Conservation (phyloP, 208 protist genomes). For the Crithidia brevicula region DNA sequence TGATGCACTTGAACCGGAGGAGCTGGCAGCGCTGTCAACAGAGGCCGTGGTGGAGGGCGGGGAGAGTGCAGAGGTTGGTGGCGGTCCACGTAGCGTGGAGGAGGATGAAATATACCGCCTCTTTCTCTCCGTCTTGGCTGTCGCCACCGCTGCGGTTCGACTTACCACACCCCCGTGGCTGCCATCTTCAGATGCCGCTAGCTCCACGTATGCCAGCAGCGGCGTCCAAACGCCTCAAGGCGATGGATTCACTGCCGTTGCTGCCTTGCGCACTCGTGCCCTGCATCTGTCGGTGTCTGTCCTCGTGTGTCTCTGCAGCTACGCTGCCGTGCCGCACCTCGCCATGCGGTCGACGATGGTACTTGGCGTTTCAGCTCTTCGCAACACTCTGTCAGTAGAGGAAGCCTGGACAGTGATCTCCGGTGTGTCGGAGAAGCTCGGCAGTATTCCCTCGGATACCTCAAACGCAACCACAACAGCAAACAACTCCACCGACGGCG, state of each 20-base stretch:
- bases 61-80: no score
- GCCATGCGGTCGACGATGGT: slow-evolving; percentile 17
- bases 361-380: background rate
- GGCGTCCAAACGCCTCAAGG: no score
- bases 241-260: background rate
- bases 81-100: background rate
- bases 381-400: slow-evolving; percentile 2
- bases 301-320: slow-evolving; percentile 21
- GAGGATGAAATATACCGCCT: slow-evolving; percentile 28
- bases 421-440: slow-evolving; percentile 4
- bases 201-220: no score
- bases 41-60: no score
- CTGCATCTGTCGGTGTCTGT: slow-evolving; percentile 12
- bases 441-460: background rate
- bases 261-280: slow-evolving; percentile 12
- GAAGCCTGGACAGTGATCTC: slow-evolving; percentile 25
- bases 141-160: slow-evolving; percentile 17
- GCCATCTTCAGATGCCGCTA: no score
- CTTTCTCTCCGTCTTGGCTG: slow-evolving; percentile 22
- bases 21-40: no score
- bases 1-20: no score
- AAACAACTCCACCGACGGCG: background rate
- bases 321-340: slow-evolving; percentile 20
- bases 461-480: background rate
- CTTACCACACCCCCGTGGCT: slow-evolving; percentile 10